Evolutionary conservation across 495 filamentous ascomycete species (phyloP).

Genomic region (Aspergillus funiculosus): DNA sequence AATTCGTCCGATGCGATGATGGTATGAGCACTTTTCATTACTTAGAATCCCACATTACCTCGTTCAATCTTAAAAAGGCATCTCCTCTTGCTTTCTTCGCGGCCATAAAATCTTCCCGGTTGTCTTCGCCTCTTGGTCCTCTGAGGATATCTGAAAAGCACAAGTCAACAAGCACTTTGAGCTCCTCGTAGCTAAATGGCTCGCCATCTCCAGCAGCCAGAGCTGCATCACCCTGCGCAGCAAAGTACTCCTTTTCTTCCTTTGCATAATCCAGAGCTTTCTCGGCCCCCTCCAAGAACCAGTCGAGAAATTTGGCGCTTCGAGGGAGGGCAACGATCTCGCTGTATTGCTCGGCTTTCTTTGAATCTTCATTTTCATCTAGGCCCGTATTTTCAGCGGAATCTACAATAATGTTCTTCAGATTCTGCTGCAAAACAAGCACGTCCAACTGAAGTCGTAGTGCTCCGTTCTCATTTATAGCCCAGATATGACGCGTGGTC

Average conservation of each 20-base stretch:
- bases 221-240: conserved; percentile 31
- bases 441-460: conserved; percentile 84
- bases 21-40: too few relatives aligned
- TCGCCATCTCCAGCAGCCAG: conserved; percentile 37
- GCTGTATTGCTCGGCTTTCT: conserved; percentile 10
- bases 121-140: conserved; percentile 51
- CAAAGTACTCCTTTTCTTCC: conserved; percentile 44
- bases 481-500: conserved; percentile 56
- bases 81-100: conserved; percentile 73
- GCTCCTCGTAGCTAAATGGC: conserved; percentile 72
- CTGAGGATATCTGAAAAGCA: conserved; percentile 74
- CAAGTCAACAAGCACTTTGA: conserved; percentile 77
- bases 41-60: conserved; percentile 66
- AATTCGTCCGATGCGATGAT: too few relatives aligned
- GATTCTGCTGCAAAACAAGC: conserved; percentile 87
- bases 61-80: conserved; percentile 66
- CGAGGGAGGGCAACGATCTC: conserved; percentile 61
- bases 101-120: conserved; percentile 65
- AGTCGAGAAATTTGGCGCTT: conserved; percentile 68
- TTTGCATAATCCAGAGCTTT: conserved; percentile 59
- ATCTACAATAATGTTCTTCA: conserved; percentile 71
- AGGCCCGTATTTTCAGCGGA: conserved; percentile 14
- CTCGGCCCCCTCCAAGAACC: conserved; percentile 74
- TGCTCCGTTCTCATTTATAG: conserved; percentile 71
- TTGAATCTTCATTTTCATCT: conserved; percentile 11